A percentile compares a stretch with the other conserved stretches of the same genome.
Evolutionary conservation across 2,329 filamentous ascomycete genomes (phyloP).

Genomic region (Pleochaeta shiraiana): DNA sequence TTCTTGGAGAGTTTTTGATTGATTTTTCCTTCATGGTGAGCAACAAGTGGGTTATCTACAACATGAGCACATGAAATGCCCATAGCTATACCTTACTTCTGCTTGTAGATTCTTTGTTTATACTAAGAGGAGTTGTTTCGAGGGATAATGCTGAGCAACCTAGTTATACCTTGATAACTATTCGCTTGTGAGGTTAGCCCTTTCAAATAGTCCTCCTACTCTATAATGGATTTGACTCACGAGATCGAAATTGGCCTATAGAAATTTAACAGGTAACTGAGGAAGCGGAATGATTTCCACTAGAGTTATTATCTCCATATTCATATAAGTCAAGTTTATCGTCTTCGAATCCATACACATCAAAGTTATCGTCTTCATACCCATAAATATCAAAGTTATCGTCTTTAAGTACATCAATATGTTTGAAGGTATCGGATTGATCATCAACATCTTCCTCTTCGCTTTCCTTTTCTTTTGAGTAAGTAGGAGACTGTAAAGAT

Average conservation of each 20-base stretch:
- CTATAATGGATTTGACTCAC: too few species aligned
- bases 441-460: constrained; percentile 7
- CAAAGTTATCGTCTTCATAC: too few species aligned
- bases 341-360: too few species aligned
- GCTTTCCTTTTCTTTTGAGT: constrained; percentile 8
- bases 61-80: neutral
- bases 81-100: neutral
- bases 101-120: neutral
- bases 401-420: too few species aligned
- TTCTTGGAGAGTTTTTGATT: neutral
- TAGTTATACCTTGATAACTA: neutral
- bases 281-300: too few species aligned
- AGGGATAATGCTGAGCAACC: neutral
- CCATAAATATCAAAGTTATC: too few species aligned
- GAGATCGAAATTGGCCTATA: too few species aligned
- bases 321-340: neutral
- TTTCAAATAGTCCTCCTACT: neutral
- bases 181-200: neutral
- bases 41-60: neutral
- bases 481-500: constrained; percentile 8
- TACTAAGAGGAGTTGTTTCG: neutral
- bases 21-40: neutral
- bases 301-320: too few species aligned
- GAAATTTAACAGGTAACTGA: too few species aligned
- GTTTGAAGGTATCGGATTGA: neutral